phyloP scores from a whole-genome alignment of 2,329 filamentous ascomycete species.

The Phoma sp. region DNA sequence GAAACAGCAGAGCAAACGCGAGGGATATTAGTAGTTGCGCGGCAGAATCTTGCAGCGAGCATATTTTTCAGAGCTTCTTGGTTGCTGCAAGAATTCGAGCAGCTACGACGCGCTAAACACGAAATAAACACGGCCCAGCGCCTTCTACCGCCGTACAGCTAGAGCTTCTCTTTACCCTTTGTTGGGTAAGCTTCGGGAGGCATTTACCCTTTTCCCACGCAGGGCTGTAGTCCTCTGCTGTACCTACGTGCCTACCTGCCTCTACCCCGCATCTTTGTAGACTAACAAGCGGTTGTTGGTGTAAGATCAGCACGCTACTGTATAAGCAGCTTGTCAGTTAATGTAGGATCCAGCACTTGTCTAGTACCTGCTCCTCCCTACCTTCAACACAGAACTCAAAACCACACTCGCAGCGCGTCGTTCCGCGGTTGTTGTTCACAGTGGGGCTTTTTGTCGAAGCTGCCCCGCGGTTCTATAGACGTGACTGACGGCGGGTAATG shows the following conservation, averaged over 20 bases:
- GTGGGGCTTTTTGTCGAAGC: conserved; percentile 11
- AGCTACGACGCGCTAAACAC: conserved; percentile 28
- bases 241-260: too few relatives aligned
- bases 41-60: conserved; percentile 25
- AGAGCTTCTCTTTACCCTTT: conserved; percentile 22
- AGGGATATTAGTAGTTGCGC: conserved; percentile 34
- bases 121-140: conserved; percentile 28
- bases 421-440: conserved; percentile 12
- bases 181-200: conserved; percentile 21
- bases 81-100: conserved; percentile 22
- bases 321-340: not conserved
- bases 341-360: not conserved
- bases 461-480: conserved; percentile 3
- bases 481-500: conserved; percentile 12
- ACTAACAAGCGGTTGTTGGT: not conserved
- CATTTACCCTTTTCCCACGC: conserved; percentile 30
- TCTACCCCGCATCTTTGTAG: conserved; percentile 11
- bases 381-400: not conserved
- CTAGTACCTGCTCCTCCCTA: not conserved
- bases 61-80: conserved; percentile 25
- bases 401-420: not conserved
- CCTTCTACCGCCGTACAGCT: conserved; percentile 30
- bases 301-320: not conserved
- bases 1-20: conserved; percentile 20
- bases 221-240: not conserved